Evolutionary conservation across 257 asterid species (phyloP).

Genomic region (Penstemon eatonii): DNA sequence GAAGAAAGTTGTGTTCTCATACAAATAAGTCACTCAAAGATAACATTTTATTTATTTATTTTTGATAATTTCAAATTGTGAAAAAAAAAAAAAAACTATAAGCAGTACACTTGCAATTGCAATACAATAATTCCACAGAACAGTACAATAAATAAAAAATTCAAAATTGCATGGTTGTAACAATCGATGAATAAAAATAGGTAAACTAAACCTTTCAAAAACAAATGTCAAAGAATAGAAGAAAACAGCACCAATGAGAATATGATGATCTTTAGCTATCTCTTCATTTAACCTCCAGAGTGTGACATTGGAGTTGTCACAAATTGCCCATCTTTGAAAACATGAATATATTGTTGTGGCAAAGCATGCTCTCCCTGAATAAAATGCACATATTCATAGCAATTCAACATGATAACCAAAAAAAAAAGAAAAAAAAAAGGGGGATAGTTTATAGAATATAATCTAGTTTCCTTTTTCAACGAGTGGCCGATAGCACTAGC

Average conservation of each 20-base stretch:
- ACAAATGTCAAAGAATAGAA: constrained; percentile 18
- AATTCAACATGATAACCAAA: neutral
- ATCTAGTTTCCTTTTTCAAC: neutral
- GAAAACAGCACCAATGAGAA: constrained; percentile 27
- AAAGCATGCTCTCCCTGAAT: constrained; percentile 80
- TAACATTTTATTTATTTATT: too few species aligned
- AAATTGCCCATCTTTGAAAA: constrained; percentile 71
- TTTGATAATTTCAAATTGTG: too few species aligned
- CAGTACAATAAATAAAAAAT: too few species aligned
- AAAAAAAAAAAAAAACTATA: too few species aligned
- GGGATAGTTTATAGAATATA: too few species aligned
- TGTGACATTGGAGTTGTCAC: constrained; percentile 74
- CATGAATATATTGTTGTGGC: constrained; percentile 74
- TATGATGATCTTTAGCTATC: constrained; percentile 14
- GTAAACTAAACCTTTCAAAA: constrained; percentile 1
- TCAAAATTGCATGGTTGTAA: too few species aligned
- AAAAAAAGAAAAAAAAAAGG: neutral
- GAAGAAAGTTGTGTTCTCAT: neutral
- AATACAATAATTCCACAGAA: too few species aligned
- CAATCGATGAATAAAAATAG: neutral
- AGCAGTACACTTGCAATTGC: too few species aligned
- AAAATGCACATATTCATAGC: constrained; percentile 14
- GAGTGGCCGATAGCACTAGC: neutral
- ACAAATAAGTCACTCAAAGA: constrained; percentile 23
- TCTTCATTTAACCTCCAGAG: constrained; percentile 65